phyloP scores from a whole-genome alignment of 1,284 basidiomycete species.

The Naganishia liquefaciens region DNA sequence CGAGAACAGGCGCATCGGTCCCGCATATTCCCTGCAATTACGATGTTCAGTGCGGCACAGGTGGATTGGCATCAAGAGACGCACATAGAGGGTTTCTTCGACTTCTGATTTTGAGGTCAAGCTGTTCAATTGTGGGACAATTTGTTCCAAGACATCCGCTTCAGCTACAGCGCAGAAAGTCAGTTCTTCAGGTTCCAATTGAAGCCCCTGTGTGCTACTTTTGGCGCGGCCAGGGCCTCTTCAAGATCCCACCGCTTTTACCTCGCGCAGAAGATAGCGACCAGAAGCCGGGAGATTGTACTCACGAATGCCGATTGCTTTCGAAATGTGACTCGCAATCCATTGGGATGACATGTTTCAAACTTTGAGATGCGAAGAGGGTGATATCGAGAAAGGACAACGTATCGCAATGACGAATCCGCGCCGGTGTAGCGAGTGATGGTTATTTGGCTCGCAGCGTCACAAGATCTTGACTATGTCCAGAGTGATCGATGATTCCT shows the following conservation, averaged over 20 bases:
- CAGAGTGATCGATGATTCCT: too few species aligned
- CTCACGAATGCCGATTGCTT: constrained; percentile 27
- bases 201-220: too few species aligned
- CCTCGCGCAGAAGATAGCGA: too few species aligned
- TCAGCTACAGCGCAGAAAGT: constrained; percentile 38
- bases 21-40: constrained; percentile 49
- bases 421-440: too few species aligned
- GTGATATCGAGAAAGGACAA: neutral
- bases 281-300: neutral
- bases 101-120: constrained; percentile 43
- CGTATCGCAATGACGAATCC: constrained; percentile 21
- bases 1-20: constrained; percentile 40
- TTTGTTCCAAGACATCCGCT: constrained; percentile 46
- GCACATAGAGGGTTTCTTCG: constrained; percentile 45
- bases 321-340: constrained; percentile 8
- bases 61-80: constrained; percentile 17
- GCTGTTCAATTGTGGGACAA: constrained; percentile 47
- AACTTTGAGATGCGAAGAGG: neutral
- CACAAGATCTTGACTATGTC: too few species aligned
- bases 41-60: constrained; percentile 5
- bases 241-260: too few species aligned
- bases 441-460: neutral
- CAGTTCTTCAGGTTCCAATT: too few species aligned
- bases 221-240: neutral
- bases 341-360: constrained; percentile 15